A percentile compares a stretch with the other conserved stretches of the same genome.
These are phyloP conservation scores for Pisolithus albus DNA, from an alignment of 768 basidiomycete species.

Conservation along the genomic window DNA sequence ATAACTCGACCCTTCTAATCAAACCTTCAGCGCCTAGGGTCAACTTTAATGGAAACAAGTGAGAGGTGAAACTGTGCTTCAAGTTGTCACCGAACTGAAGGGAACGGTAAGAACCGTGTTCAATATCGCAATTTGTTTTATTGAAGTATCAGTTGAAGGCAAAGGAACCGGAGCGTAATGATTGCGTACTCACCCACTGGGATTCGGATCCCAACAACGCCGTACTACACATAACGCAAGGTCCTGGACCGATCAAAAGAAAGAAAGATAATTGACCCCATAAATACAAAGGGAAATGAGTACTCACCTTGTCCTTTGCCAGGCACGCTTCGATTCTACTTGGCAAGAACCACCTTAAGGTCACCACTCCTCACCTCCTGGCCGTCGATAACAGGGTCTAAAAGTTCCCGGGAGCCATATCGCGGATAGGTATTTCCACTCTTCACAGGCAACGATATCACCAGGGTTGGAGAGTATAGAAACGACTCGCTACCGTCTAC, in stretches of 20 bases:
- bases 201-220: conserved; percentile 57
- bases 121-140: conserved; percentile 31
- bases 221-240: too few species aligned
- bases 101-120: conserved; percentile 83
- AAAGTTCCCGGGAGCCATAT: conserved; percentile 26
- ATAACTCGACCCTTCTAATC: too few species aligned
- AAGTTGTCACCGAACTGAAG: conserved; percentile 48
- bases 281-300: conserved; percentile 32
- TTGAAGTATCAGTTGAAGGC: background rate
- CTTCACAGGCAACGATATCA: conserved; percentile 36
- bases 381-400: conserved; percentile 35
- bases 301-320: conserved; percentile 48
- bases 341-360: conserved; percentile 50
- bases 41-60: too few species aligned
- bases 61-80: conserved; percentile 36
- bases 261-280: too few species aligned
- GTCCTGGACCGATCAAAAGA: too few species aligned
- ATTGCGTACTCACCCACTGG: conserved; percentile 59
- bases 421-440: conserved; percentile 74
- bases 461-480: background rate
- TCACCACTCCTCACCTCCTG: conserved; percentile 30
- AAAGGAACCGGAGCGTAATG: background rate
- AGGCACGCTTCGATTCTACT: conserved; percentile 55
- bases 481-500: background rate
- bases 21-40: too few species aligned